Evolutionary conservation across 1,139 yeast species (phyloP).

Genomic region (Nakaseomyces kungkrabaensis): DNA sequence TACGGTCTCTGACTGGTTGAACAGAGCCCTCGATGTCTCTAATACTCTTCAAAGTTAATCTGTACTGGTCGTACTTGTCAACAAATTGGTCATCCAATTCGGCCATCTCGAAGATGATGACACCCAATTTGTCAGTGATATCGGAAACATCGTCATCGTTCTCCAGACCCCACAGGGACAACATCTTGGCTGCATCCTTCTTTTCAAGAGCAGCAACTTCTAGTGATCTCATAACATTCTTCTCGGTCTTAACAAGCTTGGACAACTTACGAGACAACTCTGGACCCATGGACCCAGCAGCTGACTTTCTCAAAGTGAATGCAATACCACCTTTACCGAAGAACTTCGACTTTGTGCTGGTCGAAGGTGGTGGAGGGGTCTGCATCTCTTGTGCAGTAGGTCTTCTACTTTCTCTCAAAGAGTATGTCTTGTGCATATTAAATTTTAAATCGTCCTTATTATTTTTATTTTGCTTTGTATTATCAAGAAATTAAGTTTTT

Average conservation of each 20-base stretch:
- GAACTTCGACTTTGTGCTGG: constrained; percentile 78
- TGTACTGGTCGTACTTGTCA: constrained; percentile 95
- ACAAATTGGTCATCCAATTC: constrained; percentile 96
- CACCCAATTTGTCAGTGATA: constrained; percentile 95
- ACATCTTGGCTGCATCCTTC: constrained; percentile 92
- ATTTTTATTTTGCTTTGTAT: background rate
- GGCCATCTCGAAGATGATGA: constrained; percentile 88
- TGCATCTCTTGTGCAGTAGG: constrained; percentile 95
- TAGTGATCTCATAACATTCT: constrained; percentile 87
- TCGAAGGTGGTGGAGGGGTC: constrained; percentile 90
- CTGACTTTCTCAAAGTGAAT: constrained; percentile 68
- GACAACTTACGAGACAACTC: constrained; percentile 88
- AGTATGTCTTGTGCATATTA: constrained; percentile 93
- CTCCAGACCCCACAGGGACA: constrained; percentile 96
- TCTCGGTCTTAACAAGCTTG: constrained; percentile 88
- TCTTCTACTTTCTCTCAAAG: constrained; percentile 88
- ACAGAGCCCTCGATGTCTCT: constrained; percentile 96
- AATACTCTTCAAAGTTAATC: constrained; percentile 87
- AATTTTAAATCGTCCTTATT: background rate
- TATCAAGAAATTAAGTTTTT: background rate
- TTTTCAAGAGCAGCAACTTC: constrained; percentile 93
- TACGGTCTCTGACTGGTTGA: constrained; percentile 96
- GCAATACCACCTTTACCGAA: constrained; percentile 86
- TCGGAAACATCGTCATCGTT: constrained; percentile 96
- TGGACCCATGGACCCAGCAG: constrained; percentile 93